Evolutionary conservation across 805 yeast species (phyloP).

Genomic region (Candida fluviatilis): DNA sequence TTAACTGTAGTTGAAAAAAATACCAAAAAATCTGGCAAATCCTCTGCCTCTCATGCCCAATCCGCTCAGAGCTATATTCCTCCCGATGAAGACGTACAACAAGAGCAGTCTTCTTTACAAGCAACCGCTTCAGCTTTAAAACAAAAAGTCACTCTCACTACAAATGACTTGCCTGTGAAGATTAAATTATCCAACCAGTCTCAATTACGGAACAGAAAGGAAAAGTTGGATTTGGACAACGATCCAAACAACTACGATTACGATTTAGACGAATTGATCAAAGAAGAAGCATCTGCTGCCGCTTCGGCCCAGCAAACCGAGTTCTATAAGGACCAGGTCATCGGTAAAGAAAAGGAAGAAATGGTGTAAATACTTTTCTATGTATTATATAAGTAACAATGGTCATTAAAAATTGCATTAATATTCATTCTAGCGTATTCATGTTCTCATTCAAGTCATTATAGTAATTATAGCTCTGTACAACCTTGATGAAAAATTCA

Average conservation of each 20-base stretch:
- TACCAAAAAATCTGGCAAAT: conserved; percentile 6
- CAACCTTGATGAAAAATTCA: too few relatives aligned
- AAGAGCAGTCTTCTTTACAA: conserved; percentile 9
- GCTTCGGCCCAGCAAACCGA: conserved; percentile 13
- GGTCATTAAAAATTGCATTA: too few relatives aligned
- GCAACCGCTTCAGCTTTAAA: conserved; percentile 20
- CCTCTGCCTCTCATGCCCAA: not conserved
- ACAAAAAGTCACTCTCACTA: conserved; percentile 28
- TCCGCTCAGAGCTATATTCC: conserved; percentile 33
- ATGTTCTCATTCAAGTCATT: too few relatives aligned
- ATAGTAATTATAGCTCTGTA: too few relatives aligned
- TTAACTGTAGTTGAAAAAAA: conserved; percentile 40
- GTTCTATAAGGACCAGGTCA: conserved; percentile 15
- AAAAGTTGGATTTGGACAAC: conserved; percentile 29
- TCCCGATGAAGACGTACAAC: conserved; percentile 29
- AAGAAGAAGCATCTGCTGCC: conserved; percentile 28
- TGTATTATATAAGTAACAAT: too few relatives aligned
- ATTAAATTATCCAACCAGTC: conserved; percentile 24
- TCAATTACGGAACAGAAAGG: conserved; percentile 26
- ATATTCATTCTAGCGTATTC: too few relatives aligned
- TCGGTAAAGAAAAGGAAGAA: conserved; percentile 22
- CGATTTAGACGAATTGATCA: conserved; percentile 40
- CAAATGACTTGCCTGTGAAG: conserved; percentile 34
- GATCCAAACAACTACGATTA: conserved; percentile 41
- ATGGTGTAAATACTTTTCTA: conserved; percentile 16